Conservation (phyloP, 805 yeast genomes). For the Yarrowia porcina region DNA sequence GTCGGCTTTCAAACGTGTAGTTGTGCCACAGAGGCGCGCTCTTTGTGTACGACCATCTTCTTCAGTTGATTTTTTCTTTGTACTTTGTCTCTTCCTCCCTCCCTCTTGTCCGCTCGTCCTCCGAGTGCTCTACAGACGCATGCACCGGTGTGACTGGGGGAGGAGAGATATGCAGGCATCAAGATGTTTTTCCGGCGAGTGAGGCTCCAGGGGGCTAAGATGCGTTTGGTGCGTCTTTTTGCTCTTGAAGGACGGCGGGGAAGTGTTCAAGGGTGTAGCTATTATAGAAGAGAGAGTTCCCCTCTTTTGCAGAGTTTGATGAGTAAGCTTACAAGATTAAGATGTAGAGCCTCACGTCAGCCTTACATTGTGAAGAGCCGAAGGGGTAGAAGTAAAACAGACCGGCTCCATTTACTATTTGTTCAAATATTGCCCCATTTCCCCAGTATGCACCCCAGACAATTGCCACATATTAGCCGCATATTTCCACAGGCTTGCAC, state of each 20-base stretch:
- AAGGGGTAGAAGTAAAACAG: too few relatives aligned
- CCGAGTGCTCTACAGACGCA: neutral
- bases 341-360: too few relatives aligned
- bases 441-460: too few relatives aligned
- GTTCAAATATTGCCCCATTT: too few relatives aligned
- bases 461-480: too few relatives aligned
- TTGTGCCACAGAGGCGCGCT: too few relatives aligned
- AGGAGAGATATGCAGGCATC: constrained; percentile 12
- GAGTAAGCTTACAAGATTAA: too few relatives aligned
- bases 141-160: neutral
- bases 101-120: neutral
- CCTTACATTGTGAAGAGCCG: too few relatives aligned
- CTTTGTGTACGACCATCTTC: neutral
- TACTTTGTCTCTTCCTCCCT: neutral
- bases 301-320: too few relatives aligned
- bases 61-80: neutral
- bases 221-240: neutral
- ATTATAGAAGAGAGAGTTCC: neutral
- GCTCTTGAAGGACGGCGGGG: neutral
- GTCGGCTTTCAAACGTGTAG: neutral
- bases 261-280: too few relatives aligned
- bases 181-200: constrained; percentile 23
- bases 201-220: neutral
- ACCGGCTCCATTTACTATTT: too few relatives aligned
- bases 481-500: too few relatives aligned